Conservation (phyloP, 2,329 filamentous ascomycete genomes). For the Colletotrichum paranaense region DNA sequence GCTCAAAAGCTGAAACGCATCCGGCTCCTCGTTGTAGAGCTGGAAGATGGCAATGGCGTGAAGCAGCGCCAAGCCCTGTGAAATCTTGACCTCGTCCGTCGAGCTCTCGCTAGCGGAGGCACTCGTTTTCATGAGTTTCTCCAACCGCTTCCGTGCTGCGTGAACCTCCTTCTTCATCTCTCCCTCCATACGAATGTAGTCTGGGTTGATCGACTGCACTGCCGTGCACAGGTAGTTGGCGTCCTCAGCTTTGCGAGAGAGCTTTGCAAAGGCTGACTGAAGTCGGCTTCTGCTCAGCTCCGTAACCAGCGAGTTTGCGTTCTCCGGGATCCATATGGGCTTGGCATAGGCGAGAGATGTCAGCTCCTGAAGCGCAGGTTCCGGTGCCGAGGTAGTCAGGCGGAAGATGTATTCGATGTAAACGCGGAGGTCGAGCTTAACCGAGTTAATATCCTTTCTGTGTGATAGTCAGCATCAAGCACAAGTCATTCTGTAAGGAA, state of each 20-base stretch:
- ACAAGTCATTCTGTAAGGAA: conserved; percentile 23
- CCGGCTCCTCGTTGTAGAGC: conserved; percentile 88
- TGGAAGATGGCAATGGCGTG: conserved; percentile 89
- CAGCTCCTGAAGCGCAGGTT: conserved; percentile 61
- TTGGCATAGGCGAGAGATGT: conserved; percentile 66
- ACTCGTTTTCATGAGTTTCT: conserved; percentile 60
- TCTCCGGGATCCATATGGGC: conserved; percentile 44
- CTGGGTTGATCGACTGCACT: conserved; percentile 63
- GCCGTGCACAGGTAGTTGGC: conserved; percentile 65
- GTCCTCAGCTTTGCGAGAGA: conserved; percentile 65
- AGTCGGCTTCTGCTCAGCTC: conserved; percentile 68
- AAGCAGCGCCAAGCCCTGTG: conserved; percentile 79
- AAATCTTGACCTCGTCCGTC: conserved; percentile 51
- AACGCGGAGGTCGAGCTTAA: conserved; percentile 52
- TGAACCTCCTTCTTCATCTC: conserved; percentile 64
- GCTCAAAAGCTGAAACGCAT: conserved; percentile 83
- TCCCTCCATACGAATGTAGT: conserved; percentile 65
- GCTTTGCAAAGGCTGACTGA: conserved; percentile 67
- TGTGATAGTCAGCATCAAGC: conserved; percentile 45
- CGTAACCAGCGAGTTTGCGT: conserved; percentile 46
- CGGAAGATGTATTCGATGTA: conserved; percentile 67
- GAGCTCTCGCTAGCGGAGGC: conserved; percentile 41
- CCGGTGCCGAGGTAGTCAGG: conserved; percentile 53
- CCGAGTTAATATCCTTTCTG: conserved; percentile 51
- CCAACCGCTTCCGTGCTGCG: conserved; percentile 63